Conservation (phyloP, 2,329 filamentous ascomycete genomes). For the Venturia nashicola region DNA sequence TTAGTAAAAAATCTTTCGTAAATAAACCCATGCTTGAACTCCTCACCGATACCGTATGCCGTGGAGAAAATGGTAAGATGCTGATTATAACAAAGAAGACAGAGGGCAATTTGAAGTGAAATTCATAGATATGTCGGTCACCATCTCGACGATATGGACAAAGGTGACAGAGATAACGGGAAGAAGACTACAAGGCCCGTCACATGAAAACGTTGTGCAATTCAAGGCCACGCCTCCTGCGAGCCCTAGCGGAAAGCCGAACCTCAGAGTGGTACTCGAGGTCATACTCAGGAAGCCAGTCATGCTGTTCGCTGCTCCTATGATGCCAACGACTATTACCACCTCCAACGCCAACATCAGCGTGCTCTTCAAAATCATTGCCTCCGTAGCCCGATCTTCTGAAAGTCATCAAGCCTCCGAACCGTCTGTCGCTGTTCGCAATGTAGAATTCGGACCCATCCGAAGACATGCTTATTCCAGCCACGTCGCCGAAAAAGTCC, state of each 20-base stretch:
- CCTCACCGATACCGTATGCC: not conserved
- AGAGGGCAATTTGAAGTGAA: not conserved
- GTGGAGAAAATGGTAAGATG: not conserved
- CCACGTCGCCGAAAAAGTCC: slow-evolving; percentile 65
- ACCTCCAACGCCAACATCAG: not conserved
- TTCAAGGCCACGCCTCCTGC: slow-evolving; percentile 5
- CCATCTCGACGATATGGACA: not conserved
- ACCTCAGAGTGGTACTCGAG: slow-evolving; percentile 7
- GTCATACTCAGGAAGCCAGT: slow-evolving; percentile 7
- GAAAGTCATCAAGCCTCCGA: slow-evolving; percentile 53
- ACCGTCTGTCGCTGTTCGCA: slow-evolving; percentile 51
- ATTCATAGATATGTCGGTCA: not conserved
- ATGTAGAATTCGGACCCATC: slow-evolving; percentile 57
- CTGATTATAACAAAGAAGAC: not conserved
- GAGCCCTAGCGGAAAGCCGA: slow-evolving; percentile 7
- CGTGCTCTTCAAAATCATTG: not conserved
- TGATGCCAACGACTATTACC: not conserved
- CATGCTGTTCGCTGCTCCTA: not conserved
- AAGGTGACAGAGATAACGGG: not conserved
- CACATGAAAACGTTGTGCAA: not conserved
- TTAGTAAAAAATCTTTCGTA: not conserved
- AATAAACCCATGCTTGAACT: not conserved
- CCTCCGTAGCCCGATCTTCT: not conserved
- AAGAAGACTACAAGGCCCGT: not conserved
- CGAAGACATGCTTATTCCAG: slow-evolving; percentile 53